phyloP scores from a whole-genome alignment of 345 rosid species.

The Citrus glauca region DNA sequence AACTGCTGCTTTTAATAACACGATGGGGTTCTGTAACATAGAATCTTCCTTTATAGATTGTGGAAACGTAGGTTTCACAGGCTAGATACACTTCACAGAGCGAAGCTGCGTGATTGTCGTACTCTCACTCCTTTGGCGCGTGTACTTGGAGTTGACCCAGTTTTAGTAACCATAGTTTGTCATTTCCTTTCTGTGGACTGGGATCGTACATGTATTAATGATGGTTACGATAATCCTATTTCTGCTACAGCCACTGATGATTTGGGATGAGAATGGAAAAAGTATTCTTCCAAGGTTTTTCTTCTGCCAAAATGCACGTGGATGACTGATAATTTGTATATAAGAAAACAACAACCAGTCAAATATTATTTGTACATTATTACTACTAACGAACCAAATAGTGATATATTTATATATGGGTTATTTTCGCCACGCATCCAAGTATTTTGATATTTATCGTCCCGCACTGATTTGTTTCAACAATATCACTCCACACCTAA shows the following conservation, averaged over 20 bases:
- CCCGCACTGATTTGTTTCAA: no score
- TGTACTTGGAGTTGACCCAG: background rate
- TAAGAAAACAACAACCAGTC: no score
- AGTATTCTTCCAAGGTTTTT: background rate
- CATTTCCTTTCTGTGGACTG: background rate
- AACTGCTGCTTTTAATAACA: slow-evolving; percentile 9
- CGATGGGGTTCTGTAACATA: slow-evolving; percentile 10
- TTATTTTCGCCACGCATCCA: no score
- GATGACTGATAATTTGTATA: no score
- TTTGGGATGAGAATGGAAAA: no score
- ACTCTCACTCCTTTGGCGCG: background rate
- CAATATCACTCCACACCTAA: no score
- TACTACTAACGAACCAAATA: no score
- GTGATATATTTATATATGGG: no score
- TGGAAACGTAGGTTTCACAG: slow-evolving; percentile 22
- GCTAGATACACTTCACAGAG: slow-evolving; percentile 14
- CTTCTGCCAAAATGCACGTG: no score
- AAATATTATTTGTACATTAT: no score
- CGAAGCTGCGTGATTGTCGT: background rate
- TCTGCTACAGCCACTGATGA: no score
- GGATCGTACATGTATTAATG: background rate
- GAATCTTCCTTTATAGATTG: slow-evolving; percentile 41
- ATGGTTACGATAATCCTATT: background rate
- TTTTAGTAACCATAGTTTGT: background rate
- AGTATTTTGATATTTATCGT: no score